Percentiles rank a stretch among this genome's conserved stretches.
Evolutionary conservation across 78 protist species (phyloP).

Genomic region (Anaeramoeba flamelloides): DNA sequence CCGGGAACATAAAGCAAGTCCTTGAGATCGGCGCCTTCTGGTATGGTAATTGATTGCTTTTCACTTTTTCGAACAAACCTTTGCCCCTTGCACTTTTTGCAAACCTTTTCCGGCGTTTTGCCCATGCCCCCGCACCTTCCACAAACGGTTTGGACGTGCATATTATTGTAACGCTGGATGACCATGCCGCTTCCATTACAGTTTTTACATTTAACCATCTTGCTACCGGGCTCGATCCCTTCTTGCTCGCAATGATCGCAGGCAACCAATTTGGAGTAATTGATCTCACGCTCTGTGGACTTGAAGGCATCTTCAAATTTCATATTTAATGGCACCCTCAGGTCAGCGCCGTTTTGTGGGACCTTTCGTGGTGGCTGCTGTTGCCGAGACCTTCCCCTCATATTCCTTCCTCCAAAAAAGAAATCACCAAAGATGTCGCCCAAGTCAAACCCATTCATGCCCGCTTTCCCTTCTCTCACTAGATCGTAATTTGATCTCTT

Average conservation of each 20-base stretch:
- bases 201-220: not conserved
- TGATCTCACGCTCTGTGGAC: constrained; percentile 14
- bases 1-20: constrained; percentile 4
- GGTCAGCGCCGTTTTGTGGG: constrained; percentile 10
- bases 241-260: constrained; percentile 6
- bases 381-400: not conserved
- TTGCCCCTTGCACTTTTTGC: constrained; percentile 17
- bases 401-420: not conserved
- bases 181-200: constrained; percentile 14
- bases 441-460: too few species aligned
- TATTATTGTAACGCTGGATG: constrained; percentile 3
- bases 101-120: constrained; percentile 13
- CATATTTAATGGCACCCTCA: constrained; percentile 20
- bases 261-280: constrained; percentile 15
- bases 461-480: too few species aligned
- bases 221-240: constrained; percentile 21
- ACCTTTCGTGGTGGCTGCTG: not conserved
- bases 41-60: constrained; percentile 13
- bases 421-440: constrained; percentile 28
- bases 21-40: constrained; percentile 16
- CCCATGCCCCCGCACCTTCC: constrained; percentile 10
- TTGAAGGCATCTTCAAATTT: constrained; percentile 19
- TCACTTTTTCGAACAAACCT: constrained; percentile 5
- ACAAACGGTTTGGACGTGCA: not conserved
- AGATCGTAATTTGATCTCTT: too few species aligned